Evolutionary conservation across 2,329 filamentous ascomycete genomes (phyloP).

Genomic region (Colletotrichum falcatum): DNA sequence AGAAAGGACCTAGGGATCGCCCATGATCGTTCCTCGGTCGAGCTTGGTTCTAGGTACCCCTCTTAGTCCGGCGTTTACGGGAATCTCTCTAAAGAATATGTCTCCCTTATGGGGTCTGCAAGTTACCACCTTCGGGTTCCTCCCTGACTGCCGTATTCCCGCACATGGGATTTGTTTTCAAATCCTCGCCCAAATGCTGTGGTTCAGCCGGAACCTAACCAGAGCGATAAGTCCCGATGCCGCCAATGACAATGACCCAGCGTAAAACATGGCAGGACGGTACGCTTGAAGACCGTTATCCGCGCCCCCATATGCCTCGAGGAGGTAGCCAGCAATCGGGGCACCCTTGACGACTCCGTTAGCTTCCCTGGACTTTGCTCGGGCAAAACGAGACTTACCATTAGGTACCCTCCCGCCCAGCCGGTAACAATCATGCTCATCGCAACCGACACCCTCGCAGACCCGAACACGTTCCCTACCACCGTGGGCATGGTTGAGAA

Average conservation of each 20-base stretch:
- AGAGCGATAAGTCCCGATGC: constrained; percentile 57
- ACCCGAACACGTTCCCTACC: constrained; percentile 70
- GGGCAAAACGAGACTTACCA: constrained; percentile 54
- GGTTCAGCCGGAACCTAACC: constrained; percentile 58
- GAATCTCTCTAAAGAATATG: background rate
- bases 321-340: constrained; percentile 70
- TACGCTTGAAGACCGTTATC: constrained; percentile 63
- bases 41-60: background rate
- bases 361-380: background rate
- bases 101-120: background rate
- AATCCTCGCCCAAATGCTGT: constrained; percentile 51
- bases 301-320: constrained; percentile 66
- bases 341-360: constrained; percentile 53
- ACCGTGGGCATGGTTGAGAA: constrained; percentile 74
- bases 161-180: constrained; percentile 42
- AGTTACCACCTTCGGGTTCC: background rate
- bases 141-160: background rate
- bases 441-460: constrained; percentile 63
- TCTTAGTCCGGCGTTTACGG: background rate
- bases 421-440: constrained; percentile 73
- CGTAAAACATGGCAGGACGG: constrained; percentile 72
- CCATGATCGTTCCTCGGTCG: background rate
- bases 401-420: constrained; percentile 71
- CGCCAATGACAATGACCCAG: constrained; percentile 63
- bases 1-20: background rate